These are phyloP conservation scores for Clarkia xantiana DNA, from an alignment of 345 rosid genomes.

Conservation along the genomic window DNA sequence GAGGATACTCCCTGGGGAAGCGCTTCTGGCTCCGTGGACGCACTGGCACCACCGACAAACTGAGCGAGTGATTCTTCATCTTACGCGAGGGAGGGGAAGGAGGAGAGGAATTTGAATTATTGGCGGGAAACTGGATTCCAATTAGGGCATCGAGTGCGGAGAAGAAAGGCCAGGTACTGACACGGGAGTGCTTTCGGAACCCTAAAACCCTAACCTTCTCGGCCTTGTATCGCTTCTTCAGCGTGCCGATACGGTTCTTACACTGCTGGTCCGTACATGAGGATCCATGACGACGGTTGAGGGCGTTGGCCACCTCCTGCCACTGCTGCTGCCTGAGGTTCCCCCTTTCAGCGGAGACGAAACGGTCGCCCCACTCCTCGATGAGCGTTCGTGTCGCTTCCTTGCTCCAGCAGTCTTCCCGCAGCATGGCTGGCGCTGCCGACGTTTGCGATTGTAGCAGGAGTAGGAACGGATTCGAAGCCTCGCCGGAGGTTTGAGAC, in stretches of 20 bases:
- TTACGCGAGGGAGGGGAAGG: slow-evolving; percentile 11
- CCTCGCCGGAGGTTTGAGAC: too few species aligned
- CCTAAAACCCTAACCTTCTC: slow-evolving; percentile 30
- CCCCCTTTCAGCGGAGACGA: slow-evolving; percentile 57
- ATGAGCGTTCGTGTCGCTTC: slow-evolving; percentile 61
- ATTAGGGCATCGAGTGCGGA: slow-evolving; percentile 21
- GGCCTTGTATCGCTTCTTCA: slow-evolving; percentile 35
- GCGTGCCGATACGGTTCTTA: slow-evolving; percentile 45
- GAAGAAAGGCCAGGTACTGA: slow-evolving; percentile 32
- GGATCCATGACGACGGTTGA: slow-evolving; percentile 26
- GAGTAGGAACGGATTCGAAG: too few species aligned
- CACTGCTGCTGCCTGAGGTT: slow-evolving; percentile 61
- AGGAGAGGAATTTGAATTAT: slow-evolving; percentile 5
- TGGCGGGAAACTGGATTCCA: slow-evolving; percentile 22
- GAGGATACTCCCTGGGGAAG: slow-evolving; percentile 3
- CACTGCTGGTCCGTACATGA: slow-evolving; percentile 39
- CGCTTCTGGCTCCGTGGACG: slow-evolving; percentile 13
- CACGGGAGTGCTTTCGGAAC: slow-evolving; percentile 10
- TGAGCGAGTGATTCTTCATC: not conserved
- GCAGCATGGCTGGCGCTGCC: slow-evolving; percentile 24
- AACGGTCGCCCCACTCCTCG: slow-evolving; percentile 82
- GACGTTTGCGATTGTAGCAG: too few species aligned
- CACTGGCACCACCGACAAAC: slow-evolving; percentile 9
- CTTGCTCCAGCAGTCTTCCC: slow-evolving; percentile 95
- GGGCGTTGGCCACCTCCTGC: slow-evolving; percentile 41